Base-by-base conservation (phyloP, 345 rosid genomes). In the Clarkia xantiana region DNA sequence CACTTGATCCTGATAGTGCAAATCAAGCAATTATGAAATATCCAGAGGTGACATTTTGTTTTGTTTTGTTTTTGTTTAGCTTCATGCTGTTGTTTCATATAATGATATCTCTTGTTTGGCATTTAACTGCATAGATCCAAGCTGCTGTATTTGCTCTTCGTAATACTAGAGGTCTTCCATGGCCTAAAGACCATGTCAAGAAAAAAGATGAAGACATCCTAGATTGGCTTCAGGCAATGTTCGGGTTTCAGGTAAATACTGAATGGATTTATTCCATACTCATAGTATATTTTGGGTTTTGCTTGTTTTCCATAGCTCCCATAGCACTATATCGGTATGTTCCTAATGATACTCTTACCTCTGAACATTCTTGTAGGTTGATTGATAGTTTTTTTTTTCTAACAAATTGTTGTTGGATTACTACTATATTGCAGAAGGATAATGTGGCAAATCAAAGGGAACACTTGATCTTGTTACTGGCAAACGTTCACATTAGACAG, bases 381-480 rank as follows among this genome's bases (percentile, higher is more conserved):
- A 13, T 18, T 55, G 41, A 19, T 6, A 13, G 11, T 62, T 34
- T 13, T 14, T 14, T 54, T 51, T 42, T 17, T 20, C 58, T 49
- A 16, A 54, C 38, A 47, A 47, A 43, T 23, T 9, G 36, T 46
- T 61, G 36, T 46, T 54, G 45, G 9, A 20, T 42, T 52, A 49
- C n/a, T n/a, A 49, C 50, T 40, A 40, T 51, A 54, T 58, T 66
- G 56, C 95, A 93, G 99, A 93, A 82, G 66, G 97, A 77, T 56
- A 93, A 72, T 44, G 99, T 93, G 71, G 94, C 94, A 64, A 93
- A 93, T 73, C 99, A 93, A 76, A 87, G 99, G 70, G 99, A 93
- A 56, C 99, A 93, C 65, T 66, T 93, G 67, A 87, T 93, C 62
- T 71, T 93, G 47, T 66, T 93, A 65, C 88, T 93, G 55, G 99